phyloP scores from a whole-genome alignment of 768 basidiomycete species.

The Tephrocybe rancida region DNA sequence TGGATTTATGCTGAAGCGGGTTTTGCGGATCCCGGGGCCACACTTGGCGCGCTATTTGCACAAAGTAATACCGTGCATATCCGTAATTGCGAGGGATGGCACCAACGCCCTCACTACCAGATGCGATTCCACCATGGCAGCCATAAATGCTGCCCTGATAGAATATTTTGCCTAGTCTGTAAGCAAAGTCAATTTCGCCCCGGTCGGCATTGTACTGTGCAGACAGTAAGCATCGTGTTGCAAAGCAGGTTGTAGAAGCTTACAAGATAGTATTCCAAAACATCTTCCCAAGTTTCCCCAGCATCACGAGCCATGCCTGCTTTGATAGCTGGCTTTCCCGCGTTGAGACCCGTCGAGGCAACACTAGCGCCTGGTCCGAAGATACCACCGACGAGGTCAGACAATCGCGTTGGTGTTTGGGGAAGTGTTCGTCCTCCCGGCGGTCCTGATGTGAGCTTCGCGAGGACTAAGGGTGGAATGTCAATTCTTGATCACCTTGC shows the following conservation, averaged over 20 bases:
- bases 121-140: conserved; percentile 75
- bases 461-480: conserved; percentile 59
- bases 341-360: conserved; percentile 82
- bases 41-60: conserved; percentile 76
- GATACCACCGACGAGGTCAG: conserved; percentile 90
- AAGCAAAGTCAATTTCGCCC: conserved; percentile 87
- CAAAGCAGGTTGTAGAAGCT: conserved; percentile 17
- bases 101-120: conserved; percentile 92
- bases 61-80: conserved; percentile 82
- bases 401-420: conserved; percentile 77
- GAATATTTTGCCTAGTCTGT: conserved; percentile 92
- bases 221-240: background rate
- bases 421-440: conserved; percentile 90
- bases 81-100: conserved; percentile 80
- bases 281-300: conserved; percentile 93
- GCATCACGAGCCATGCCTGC: conserved; percentile 82
- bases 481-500: background rate
- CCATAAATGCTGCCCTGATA: conserved; percentile 95
- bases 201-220: conserved; percentile 91
- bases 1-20: conserved; percentile 43
- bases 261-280: conserved; percentile 90
- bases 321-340: conserved; percentile 74
- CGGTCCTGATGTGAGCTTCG: conserved; percentile 79
- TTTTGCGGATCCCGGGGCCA: conserved; percentile 85
- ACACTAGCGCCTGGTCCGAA: conserved; percentile 95